A percentile compares a stretch with the other conserved stretches of the same genome.
phyloP scores from a whole-genome alignment of 192 early-diverging fungal species.

The Dimargaris verticillata region DNA sequence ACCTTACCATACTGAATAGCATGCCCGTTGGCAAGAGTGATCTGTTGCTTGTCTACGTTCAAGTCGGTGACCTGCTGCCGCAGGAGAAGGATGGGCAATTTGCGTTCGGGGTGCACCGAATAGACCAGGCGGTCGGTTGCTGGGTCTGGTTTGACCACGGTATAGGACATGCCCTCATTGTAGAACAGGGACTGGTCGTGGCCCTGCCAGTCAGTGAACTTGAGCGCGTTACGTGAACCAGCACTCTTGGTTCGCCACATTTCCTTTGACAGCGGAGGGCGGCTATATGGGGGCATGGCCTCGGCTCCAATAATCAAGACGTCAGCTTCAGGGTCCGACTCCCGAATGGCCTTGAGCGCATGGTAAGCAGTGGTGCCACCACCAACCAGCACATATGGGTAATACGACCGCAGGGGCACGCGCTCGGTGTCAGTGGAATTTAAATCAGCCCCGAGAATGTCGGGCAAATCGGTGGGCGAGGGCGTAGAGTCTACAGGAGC shows the following conservation, averaged over 20 bases:
- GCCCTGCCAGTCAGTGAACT: conserved; percentile 45
- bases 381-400: conserved; percentile 19
- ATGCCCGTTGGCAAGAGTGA: conserved; percentile 31
- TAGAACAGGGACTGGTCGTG: conserved; percentile 20
- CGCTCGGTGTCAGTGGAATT: not conserved
- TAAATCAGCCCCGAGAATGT: not conserved
- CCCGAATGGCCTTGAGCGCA: conserved; percentile 39
- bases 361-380: conserved; percentile 42
- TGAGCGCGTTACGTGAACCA: conserved; percentile 19
- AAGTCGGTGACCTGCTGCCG: conserved; percentile 28
- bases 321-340: conserved; percentile 37
- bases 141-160: conserved; percentile 19
- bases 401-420: not conserved
- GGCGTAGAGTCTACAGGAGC: not conserved
- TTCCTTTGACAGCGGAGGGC: conserved; percentile 50
- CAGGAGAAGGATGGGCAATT: conserved; percentile 24
- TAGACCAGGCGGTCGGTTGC: conserved; percentile 22
- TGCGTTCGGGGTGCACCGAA: conserved; percentile 23
- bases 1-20: conserved; percentile 34
- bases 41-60: conserved; percentile 31
- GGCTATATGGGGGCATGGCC: conserved; percentile 35
- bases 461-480: not conserved
- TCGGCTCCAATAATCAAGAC: conserved; percentile 42
- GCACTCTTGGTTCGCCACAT: conserved; percentile 39
- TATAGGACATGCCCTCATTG: conserved; percentile 10